Percentiles rank a stretch among this genome's conserved stretches.
Conservation (phyloP, 208 protist genomes). For the Crithidia mellificae region DNA sequence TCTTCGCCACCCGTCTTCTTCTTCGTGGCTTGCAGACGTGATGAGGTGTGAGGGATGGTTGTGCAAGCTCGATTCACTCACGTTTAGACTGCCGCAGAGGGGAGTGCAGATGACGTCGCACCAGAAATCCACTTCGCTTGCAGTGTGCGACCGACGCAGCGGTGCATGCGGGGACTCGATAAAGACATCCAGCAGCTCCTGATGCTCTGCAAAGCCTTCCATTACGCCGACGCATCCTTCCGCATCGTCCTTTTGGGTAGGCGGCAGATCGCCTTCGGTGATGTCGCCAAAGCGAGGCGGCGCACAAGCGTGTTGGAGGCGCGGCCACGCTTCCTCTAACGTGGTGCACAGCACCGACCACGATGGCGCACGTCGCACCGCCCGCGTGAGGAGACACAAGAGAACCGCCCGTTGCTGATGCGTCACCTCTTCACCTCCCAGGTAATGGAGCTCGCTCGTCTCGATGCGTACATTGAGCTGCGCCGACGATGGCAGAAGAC, state of each 20-base stretch:
- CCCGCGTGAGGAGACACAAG: conserved; percentile 18
- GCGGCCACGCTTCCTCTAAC: conserved; percentile 5
- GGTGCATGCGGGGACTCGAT: conserved; percentile 14
- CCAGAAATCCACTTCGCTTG: conserved; percentile 2
- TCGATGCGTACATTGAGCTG: too few relatives aligned
- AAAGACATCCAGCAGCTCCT: conserved; percentile 16
- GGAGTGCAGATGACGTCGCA: conserved; percentile 1
- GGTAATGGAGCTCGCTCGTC: too few relatives aligned
- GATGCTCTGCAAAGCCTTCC: neutral
- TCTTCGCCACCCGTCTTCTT: neutral
- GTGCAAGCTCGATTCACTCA: too few relatives aligned
- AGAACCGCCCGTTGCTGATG: conserved; percentile 11
- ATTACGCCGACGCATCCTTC: neutral
- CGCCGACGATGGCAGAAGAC: neutral
- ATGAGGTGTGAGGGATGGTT: too few relatives aligned
- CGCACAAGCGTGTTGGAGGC: neutral
- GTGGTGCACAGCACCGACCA: conserved; percentile 14
- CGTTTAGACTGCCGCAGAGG: too few relatives aligned
- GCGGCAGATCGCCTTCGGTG: neutral
- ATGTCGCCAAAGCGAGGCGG: too few relatives aligned
- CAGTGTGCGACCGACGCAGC: neutral
- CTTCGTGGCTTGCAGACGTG: too few relatives aligned
- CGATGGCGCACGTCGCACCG: conserved; percentile 23
- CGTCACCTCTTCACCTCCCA: neutral
- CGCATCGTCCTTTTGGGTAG: neutral